Conservation (phyloP, 2,329 filamentous ascomycete species). For the Neoarthrinium moseri region DNA sequence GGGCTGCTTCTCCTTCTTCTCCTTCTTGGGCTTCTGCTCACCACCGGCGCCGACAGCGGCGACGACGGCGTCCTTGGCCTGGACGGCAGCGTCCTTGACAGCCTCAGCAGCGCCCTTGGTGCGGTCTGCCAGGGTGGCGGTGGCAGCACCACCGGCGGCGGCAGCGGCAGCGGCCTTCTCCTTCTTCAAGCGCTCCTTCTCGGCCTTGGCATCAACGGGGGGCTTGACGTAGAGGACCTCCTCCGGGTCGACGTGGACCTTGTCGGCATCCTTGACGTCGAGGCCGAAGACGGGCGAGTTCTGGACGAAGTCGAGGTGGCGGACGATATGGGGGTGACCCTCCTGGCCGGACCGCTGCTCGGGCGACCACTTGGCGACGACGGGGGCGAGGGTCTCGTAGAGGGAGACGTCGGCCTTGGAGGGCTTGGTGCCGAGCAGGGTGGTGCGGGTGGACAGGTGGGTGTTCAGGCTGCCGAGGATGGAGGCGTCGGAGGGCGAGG, state of each 20-base stretch:
- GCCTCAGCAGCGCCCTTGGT: slow-evolving; percentile 60
- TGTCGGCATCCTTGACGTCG: slow-evolving; percentile 67
- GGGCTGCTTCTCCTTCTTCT: slow-evolving; percentile 86
- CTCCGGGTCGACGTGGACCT: slow-evolving; percentile 74
- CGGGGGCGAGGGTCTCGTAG: slow-evolving; percentile 74
- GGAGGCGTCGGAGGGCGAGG: slow-evolving; percentile 58
- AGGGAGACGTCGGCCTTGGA: slow-evolving; percentile 83
- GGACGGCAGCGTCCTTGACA: slow-evolving; percentile 40
- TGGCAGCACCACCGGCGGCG: slow-evolving; percentile 47
- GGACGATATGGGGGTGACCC: slow-evolving; percentile 87
- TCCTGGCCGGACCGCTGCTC: slow-evolving; percentile 89
- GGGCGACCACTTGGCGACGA: slow-evolving; percentile 75
- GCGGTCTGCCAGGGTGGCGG: slow-evolving; percentile 53
- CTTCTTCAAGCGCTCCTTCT: slow-evolving; percentile 96
- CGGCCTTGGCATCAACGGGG: slow-evolving; percentile 84
- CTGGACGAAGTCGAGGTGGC: slow-evolving; percentile 92
- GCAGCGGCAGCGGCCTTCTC: slow-evolving; percentile 76
- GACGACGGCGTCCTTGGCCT: slow-evolving; percentile 12
- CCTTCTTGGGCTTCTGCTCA: slow-evolving; percentile 62
- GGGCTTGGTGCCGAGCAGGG: slow-evolving; percentile 84
- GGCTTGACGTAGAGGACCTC: slow-evolving; percentile 87
- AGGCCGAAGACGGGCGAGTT: slow-evolving; percentile 77
- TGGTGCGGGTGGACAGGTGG: slow-evolving; percentile 85
- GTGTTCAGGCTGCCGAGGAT: slow-evolving; percentile 80
- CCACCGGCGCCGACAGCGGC: slow-evolving; percentile 35